Percentiles rank a stretch among this genome's conserved stretches.
Evolutionary conservation across 2,329 filamentous ascomycete genomes (phyloP).

Genomic region (Leptographium flavum): DNA sequence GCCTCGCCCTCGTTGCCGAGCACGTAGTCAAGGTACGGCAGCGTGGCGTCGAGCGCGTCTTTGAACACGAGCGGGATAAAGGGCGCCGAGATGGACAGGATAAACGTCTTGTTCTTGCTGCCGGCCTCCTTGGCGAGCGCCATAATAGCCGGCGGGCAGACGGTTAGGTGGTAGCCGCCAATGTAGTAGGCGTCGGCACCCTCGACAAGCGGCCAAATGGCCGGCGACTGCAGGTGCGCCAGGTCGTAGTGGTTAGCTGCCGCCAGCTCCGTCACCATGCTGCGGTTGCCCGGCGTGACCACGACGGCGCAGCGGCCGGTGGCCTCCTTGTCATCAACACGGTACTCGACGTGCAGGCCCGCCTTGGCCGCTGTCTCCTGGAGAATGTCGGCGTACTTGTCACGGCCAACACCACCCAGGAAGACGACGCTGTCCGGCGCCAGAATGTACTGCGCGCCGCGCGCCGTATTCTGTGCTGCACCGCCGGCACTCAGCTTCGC

Average conservation of each 20-base stretch:
- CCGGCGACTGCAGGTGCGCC: slow-evolving; percentile 78
- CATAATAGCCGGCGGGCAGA: slow-evolving; percentile 81
- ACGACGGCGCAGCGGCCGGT: slow-evolving; percentile 93
- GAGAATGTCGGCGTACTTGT: slow-evolving; percentile 88
- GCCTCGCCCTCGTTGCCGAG: slow-evolving; percentile 97
- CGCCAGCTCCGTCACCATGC: slow-evolving; percentile 86
- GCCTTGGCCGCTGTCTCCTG: slow-evolving; percentile 73
- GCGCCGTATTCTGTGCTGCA: slow-evolving; percentile 92
- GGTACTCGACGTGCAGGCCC: slow-evolving; percentile 89
- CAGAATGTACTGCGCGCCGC: slow-evolving; percentile 93
- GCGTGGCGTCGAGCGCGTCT: slow-evolving; percentile 72
- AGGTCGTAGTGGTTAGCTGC: slow-evolving; percentile 96
- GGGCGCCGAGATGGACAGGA: slow-evolving; percentile 83
- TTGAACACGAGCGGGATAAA: slow-evolving; percentile 99
- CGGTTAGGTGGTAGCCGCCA: slow-evolving; percentile 94
- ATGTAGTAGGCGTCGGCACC: slow-evolving; percentile 82
- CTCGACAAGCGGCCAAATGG: slow-evolving; percentile 87
- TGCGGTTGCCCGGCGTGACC: slow-evolving; percentile 93
- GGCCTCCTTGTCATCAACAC: slow-evolving; percentile 66
- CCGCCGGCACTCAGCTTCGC: slow-evolving; percentile 93
- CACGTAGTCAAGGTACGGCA: slow-evolving; percentile 89
- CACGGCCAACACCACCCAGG: slow-evolving; percentile 84
- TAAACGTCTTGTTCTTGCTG: slow-evolving; percentile 76
- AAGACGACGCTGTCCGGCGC: slow-evolving; percentile 80
- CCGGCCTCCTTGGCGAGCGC: slow-evolving; percentile 85